phyloP scores from a whole-genome alignment of 2,329 filamentous ascomycete species.

The Harringtonia lauricola region DNA sequence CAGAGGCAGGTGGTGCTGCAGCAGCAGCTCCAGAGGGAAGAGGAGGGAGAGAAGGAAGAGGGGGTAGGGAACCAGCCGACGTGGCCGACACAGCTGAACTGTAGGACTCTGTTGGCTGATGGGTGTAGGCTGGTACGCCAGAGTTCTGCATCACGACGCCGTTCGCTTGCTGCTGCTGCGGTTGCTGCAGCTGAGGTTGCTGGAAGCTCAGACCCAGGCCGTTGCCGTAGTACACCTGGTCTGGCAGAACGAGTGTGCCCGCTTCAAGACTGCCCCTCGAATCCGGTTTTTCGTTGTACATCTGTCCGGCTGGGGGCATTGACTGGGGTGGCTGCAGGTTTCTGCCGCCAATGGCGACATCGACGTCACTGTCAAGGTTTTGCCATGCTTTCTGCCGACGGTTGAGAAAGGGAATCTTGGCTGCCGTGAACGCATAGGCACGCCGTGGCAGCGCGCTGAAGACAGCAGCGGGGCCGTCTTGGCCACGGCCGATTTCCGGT shows the following conservation, averaged over 20 bases:
- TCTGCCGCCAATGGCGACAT: not conserved
- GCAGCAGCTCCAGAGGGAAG: not conserved
- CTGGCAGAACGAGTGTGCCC: not conserved
- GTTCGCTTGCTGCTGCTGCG: not conserved
- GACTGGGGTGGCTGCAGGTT: not conserved
- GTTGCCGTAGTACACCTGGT: conserved; percentile 10
- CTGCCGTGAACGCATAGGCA: conserved; percentile 11
- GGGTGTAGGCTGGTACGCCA: no score
- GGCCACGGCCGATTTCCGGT: conserved; percentile 8
- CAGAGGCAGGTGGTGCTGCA: not conserved
- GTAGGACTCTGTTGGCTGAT: no score
- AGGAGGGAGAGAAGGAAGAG: not conserved
- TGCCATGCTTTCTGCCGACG: conserved; percentile 16
- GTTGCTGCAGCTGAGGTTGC: conserved; percentile 1
- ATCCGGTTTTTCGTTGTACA: not conserved
- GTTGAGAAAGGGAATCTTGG: conserved; percentile 24
- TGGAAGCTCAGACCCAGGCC: conserved; percentile 12
- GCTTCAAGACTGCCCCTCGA: not conserved
- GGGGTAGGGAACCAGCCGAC: no score
- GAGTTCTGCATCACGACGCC: no score
- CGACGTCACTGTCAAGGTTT: conserved; percentile 15
- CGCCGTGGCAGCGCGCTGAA: conserved; percentile 5
- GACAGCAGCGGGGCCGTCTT: conserved; percentile 2
- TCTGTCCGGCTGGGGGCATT: no score
- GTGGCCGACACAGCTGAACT: no score